Evolutionary conservation across 345 rosid species (phyloP).

Genomic region (Streptanthus diversifolius): DNA sequence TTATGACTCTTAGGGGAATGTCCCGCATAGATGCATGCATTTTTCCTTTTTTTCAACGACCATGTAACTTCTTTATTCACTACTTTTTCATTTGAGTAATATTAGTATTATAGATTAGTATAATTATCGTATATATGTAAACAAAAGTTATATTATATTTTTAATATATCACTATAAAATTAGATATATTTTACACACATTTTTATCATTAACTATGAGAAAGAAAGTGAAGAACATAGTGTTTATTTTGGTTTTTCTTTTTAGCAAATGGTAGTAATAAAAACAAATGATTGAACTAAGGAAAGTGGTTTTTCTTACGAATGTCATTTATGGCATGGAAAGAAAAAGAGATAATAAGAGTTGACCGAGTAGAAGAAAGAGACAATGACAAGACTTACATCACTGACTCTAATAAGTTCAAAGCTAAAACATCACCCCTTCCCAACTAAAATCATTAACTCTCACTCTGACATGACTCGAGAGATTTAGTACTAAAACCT

Average conservation of each 20-base stretch:
- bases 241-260: neutral
- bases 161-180: too few species aligned
- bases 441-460: neutral
- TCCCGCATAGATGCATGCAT: neutral
- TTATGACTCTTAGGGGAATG: neutral
- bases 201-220: too few species aligned
- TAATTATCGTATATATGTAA: too few species aligned
- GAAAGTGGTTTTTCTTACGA: neutral
- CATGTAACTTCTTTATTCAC: neutral
- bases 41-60: neutral
- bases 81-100: neutral
- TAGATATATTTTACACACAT: too few species aligned
- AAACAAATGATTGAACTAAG: neutral
- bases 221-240: neutral
- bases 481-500: neutral
- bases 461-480: neutral
- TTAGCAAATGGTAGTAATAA: neutral
- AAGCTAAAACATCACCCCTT: neutral
- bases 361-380: neutral
- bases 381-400: conserved; percentile 4
- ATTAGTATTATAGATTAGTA: neutral
- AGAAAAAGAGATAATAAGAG: neutral
- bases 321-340: neutral
- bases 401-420: neutral
- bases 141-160: too few species aligned